Evolutionary conservation across 306 rosid species (phyloP), one percentile per base, ranked within the genome.

Genomic region (Cucurbita pepo): DNA sequence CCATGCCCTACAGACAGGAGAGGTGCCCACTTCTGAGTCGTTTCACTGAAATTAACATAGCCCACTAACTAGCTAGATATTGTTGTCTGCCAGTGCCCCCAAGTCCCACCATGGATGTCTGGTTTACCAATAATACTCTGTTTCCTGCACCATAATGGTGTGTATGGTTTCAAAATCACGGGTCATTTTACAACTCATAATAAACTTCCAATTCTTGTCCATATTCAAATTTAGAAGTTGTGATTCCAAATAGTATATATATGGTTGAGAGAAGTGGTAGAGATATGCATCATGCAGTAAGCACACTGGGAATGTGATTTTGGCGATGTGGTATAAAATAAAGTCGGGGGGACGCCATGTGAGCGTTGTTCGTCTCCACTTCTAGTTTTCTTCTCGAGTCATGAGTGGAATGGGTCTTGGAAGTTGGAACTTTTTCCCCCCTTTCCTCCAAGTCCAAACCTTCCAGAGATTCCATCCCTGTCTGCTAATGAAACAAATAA

Each of bases 61-160:
- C 58, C 73, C 73, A 69, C 57, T 48, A 50, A 13, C 30, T 36
- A 50, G 73, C 30, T 36, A 50, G 73, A 69, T 50, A 48, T 50
- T 69, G 58, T 69, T 50, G 73, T 69, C 73, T 48, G 58, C 73
- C 58, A 69, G 73, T 50, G 58, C 73, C 50, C 30, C 56, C 14
- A 67, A 67, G 73, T 45, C 73, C 73, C 73, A 67, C 71, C 71
- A 67, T 67, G 73, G 73, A 22, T 67, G 56, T 45, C 50, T 10
- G 52, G 41, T 61, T 61, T 61, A 37, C 43, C 52, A 18, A 5
- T 25, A 22, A 22, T 43, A 5, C 71, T 16, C 38, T 22, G 56
- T 66, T 67, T 67, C 47, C 22, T 48, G 44, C 43, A 50, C 58
- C 57, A 48, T 45, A 66, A 7, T 19, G 56, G 34, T 30, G 30